These are phyloP conservation scores for Rhizopus microsporus DNA, from an alignment of 371 early-diverging fungal species.

Conservation along the genomic window DNA sequence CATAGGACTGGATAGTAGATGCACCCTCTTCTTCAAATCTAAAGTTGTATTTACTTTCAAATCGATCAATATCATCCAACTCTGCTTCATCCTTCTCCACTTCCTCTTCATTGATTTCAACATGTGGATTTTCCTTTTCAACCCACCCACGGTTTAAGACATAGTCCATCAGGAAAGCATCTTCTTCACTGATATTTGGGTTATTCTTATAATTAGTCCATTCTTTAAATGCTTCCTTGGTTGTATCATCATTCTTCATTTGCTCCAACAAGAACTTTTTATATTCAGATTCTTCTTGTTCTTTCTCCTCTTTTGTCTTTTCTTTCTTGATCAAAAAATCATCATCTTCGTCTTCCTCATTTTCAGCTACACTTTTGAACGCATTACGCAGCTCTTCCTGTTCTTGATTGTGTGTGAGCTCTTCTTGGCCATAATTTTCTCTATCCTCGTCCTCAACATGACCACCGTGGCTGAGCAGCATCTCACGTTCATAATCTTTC, in stretches of 20 bases:
- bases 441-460: slow-evolving; percentile 58
- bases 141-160: slow-evolving; percentile 95
- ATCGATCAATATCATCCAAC: slow-evolving; percentile 79
- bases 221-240: slow-evolving; percentile 58
- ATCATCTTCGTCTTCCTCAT: slow-evolving; percentile 59
- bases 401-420: slow-evolving; percentile 77
- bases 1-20: slow-evolving; percentile 64
- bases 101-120: slow-evolving; percentile 45
- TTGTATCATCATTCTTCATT: slow-evolving; percentile 60
- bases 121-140: slow-evolving; percentile 64
- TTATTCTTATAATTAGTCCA: slow-evolving; percentile 64
- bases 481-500: slow-evolving; percentile 79
- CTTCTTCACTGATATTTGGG: slow-evolving; percentile 60
- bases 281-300: slow-evolving; percentile 81
- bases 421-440: slow-evolving; percentile 30
- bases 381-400: slow-evolving; percentile 79
- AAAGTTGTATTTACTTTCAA: slow-evolving; percentile 91
- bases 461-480: slow-evolving; percentile 73
- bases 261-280: slow-evolving; percentile 78
- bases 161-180: slow-evolving; percentile 89
- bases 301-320: slow-evolving; percentile 72
- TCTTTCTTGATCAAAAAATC: slow-evolving; percentile 72
- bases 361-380: slow-evolving; percentile 56
- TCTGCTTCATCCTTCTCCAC: slow-evolving; percentile 68
- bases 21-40: slow-evolving; percentile 88